Conservation (phyloP, 1,284 basidiomycete species). For the Marasmius fiardii region DNA sequence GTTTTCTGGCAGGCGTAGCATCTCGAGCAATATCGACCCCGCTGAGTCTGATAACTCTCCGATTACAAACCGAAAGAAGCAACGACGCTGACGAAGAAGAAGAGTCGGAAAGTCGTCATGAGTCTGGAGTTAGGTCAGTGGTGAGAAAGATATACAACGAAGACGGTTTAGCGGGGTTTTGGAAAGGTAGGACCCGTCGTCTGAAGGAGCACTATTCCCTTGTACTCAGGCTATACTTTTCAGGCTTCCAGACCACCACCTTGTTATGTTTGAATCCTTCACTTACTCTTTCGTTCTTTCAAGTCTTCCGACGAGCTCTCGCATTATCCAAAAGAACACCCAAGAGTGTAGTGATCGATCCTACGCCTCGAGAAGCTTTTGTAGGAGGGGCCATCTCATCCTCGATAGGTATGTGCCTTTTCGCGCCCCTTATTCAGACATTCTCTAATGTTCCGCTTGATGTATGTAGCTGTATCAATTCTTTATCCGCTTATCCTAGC, state of each 20-base stretch:
- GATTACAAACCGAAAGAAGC: constrained; percentile 41
- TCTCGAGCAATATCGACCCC: constrained; percentile 53
- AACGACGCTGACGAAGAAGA: constrained; percentile 26
- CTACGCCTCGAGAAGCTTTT: constrained; percentile 42
- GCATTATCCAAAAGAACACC: constrained; percentile 17
- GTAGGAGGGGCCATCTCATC: constrained; percentile 50
- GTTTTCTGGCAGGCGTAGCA: constrained; percentile 50
- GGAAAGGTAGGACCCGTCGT: constrained; percentile 39
- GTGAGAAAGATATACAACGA: constrained; percentile 42
- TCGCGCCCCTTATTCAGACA: constrained; percentile 2
- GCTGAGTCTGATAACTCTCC: constrained; percentile 47
- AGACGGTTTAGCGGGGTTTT: constrained; percentile 48
- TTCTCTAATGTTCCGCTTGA: not conserved
- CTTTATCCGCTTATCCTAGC: constrained; percentile 56
- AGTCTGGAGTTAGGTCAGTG: constrained; percentile 25
- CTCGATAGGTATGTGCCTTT: constrained; percentile 30
- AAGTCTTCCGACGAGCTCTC: constrained; percentile 42
- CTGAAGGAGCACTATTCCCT: not conserved
- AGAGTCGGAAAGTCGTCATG: constrained; percentile 13
- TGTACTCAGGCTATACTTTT: constrained; percentile 1
- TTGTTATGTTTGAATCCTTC: constrained; percentile 53
- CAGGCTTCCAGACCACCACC: constrained; percentile 48
- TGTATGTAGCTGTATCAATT: constrained; percentile 33
- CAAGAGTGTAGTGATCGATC: constrained; percentile 18
- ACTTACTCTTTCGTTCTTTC: constrained; percentile 50